phyloP scores from a whole-genome alignment of 78 protist genomes.

The Anaeramoeba ignava region DNA sequence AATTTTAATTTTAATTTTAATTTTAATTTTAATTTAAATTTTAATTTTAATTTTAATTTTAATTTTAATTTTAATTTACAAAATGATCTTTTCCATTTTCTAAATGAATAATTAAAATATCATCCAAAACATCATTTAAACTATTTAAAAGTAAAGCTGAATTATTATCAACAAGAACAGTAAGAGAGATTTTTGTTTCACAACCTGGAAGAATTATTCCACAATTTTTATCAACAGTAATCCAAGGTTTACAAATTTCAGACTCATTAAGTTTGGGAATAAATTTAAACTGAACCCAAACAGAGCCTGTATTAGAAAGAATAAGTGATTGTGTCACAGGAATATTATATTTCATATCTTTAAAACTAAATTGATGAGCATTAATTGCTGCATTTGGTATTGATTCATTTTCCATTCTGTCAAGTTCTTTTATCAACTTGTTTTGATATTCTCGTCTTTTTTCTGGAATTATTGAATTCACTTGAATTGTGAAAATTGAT shows the following conservation, averaged over 20 bases:
- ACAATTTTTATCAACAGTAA: background rate
- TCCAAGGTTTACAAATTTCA: background rate
- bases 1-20: no score
- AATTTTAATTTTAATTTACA: no score
- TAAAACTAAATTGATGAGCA: background rate
- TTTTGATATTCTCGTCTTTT: background rate
- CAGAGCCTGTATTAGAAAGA: background rate
- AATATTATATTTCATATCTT: background rate
- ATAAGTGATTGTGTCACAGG: background rate
- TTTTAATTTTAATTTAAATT: no score
- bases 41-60: no score
- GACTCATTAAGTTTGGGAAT: background rate
- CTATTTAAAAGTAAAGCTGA: background rate
- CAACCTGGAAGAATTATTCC: background rate
- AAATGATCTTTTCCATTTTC: background rate
- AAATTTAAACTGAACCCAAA: background rate
- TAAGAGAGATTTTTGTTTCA: background rate
- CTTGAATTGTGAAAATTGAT: background rate
- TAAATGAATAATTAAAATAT: background rate
- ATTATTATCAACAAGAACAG: background rate
- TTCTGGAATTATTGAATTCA: background rate
- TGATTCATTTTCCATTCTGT: background rate
- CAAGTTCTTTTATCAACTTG: background rate
- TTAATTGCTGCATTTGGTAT: background rate
- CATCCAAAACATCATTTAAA: background rate